These are phyloP conservation scores for Rutstroemia sp. DNA, from an alignment of 2,329 filamentous ascomycete species.

Conservation along the genomic window DNA sequence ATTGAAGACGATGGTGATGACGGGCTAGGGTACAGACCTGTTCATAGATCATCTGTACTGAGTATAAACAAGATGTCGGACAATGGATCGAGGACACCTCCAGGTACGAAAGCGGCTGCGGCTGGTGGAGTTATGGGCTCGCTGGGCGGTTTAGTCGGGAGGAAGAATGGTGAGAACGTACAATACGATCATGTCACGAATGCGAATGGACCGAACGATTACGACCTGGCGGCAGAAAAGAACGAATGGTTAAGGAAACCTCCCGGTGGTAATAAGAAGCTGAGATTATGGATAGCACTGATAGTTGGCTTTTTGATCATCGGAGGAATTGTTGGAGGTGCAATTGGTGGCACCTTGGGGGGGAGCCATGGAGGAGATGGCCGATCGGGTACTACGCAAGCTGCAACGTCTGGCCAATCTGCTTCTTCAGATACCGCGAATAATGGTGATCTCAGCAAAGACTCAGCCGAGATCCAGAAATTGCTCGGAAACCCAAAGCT, in stretches of 20 bases:
- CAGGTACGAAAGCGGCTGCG: slow-evolving; percentile 32
- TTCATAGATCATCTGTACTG: slow-evolving; percentile 46
- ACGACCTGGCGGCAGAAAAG: slow-evolving; percentile 45
- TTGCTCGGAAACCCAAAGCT: slow-evolving; percentile 74
- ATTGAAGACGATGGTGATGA: slow-evolving; percentile 88
- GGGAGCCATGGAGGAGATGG: background rate
- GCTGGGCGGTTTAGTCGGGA: slow-evolving; percentile 24
- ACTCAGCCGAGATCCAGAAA: slow-evolving; percentile 72
- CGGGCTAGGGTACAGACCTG: slow-evolving; percentile 52
- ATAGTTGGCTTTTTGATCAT: slow-evolving; percentile 58
- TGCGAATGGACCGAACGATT: slow-evolving; percentile 14
- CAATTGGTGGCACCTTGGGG: slow-evolving; percentile 50
- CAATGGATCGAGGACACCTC: slow-evolving; percentile 15
- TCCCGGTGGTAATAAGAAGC: slow-evolving; percentile 53
- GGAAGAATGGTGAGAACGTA: slow-evolving; percentile 21
- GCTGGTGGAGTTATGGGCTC: slow-evolving; percentile 32
- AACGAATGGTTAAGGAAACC: slow-evolving; percentile 55
- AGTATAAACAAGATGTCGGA: slow-evolving; percentile 24
- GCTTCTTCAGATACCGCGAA: slow-evolving; percentile 50
- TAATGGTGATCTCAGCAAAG: slow-evolving; percentile 64
- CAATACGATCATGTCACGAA: slow-evolving; percentile 24
- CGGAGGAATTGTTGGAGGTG: slow-evolving; percentile 65
- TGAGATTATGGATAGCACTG: slow-evolving; percentile 61
- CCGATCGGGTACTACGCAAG: slow-evolving; percentile 29
- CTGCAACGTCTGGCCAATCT: slow-evolving; percentile 30